Percentiles rank a stretch among this genome's conserved stretches.
phyloP scores from a whole-genome alignment of 106 monocot species.

The Platanthera zijinensis region DNA sequence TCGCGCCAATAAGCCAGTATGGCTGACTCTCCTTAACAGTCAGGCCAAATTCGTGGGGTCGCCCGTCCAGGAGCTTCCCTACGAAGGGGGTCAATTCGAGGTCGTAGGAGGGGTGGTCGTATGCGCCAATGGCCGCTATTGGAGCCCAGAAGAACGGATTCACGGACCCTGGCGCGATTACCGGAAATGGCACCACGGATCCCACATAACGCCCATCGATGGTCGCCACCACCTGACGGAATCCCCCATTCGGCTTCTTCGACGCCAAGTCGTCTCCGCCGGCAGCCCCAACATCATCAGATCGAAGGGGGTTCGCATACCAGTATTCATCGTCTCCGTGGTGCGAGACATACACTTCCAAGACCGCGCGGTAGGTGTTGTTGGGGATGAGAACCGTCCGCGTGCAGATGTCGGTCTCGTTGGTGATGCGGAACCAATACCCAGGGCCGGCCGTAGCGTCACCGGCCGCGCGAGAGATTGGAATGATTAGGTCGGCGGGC shows the following conservation, averaged over 20 bases:
- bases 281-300: conserved; percentile 1
- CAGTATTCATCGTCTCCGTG: conserved; percentile 24
- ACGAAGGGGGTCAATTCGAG: conserved; percentile 45
- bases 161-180: conserved; percentile 34
- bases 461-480: conserved; percentile 16
- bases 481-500: conserved; percentile 49
- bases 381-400: conserved; percentile 27
- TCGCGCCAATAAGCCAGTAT: conserved; percentile 33
- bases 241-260: conserved; percentile 29
- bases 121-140: conserved; percentile 33
- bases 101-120: conserved; percentile 39
- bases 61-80: conserved; percentile 22
- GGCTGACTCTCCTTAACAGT: conserved; percentile 17
- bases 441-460: conserved; percentile 10
- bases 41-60: conserved; percentile 19
- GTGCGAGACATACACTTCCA: conserved; percentile 20
- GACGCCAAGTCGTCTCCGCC: neutral
- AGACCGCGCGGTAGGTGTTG: conserved; percentile 21
- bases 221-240: conserved; percentile 30
- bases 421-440: conserved; percentile 35
- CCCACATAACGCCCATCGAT: conserved; percentile 29
- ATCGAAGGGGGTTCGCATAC: conserved; percentile 43
- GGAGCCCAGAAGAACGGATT: conserved; percentile 45
- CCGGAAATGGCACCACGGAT: conserved; percentile 29
- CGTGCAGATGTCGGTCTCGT: conserved; percentile 13